phyloP scores from a whole-genome alignment of 257 asterid genomes.

The Solanum pinnatisectum region DNA sequence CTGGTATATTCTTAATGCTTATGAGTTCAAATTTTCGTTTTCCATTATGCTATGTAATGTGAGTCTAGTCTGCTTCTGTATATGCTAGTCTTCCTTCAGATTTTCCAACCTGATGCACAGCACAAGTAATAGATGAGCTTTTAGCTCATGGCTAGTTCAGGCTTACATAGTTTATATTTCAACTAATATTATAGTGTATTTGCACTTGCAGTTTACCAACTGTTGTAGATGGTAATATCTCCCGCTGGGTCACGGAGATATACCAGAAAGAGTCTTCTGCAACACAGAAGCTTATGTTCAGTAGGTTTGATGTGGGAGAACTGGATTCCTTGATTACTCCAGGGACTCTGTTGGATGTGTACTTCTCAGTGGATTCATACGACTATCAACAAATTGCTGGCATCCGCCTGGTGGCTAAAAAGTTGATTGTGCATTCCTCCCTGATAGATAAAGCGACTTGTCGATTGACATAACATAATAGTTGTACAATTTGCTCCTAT shows the following conservation, averaged over 20 bases:
- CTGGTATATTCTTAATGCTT: not conserved
- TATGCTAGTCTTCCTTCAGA: not conserved
- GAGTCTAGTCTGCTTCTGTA: not conserved
- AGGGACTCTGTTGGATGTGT: conserved; percentile 59
- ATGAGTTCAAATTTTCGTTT: not conserved
- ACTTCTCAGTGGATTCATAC: conserved; percentile 56
- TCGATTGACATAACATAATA: not conserved
- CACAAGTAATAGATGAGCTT: not conserved
- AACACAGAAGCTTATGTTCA: conserved; percentile 43
- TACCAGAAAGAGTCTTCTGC: conserved; percentile 44
- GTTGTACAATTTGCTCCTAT: not conserved
- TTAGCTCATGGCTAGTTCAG: not conserved
- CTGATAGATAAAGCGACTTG: conserved; percentile 3
- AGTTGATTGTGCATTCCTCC: conserved; percentile 42
- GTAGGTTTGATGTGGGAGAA: conserved; percentile 43
- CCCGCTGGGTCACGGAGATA: conserved; percentile 61
- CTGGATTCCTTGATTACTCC: conserved; percentile 45
- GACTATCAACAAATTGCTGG: conserved; percentile 83
- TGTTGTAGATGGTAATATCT: conserved; percentile 36
- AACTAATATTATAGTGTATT: not conserved
- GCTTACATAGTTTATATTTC: not conserved
- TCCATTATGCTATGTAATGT: not conserved
- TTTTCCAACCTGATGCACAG: not conserved
- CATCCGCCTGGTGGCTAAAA: conserved; percentile 67
- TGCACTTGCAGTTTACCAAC: conserved; percentile 53